phyloP scores from a whole-genome alignment of 805 yeast species.

The Candida golubevii region DNA sequence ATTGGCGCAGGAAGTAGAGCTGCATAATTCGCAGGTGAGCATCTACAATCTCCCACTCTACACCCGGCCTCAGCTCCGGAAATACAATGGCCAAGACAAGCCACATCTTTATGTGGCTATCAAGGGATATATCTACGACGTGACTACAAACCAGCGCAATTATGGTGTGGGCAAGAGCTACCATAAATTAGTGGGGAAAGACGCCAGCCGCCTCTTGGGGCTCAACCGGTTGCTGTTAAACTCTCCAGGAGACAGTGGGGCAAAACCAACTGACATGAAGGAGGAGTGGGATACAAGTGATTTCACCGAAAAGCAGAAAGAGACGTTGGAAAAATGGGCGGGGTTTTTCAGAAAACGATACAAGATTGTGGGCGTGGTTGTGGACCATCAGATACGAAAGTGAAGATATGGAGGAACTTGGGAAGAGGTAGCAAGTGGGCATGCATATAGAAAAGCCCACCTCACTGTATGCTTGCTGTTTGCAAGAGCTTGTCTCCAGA shows the following conservation, averaged over 20 bases:
- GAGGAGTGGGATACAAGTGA: slow-evolving; percentile 43
- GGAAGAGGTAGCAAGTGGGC: too few species aligned
- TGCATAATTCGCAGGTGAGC: slow-evolving; percentile 29
- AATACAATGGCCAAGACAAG: slow-evolving; percentile 28
- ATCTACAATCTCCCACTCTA: slow-evolving; percentile 28
- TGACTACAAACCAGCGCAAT: slow-evolving; percentile 55
- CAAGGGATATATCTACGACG: slow-evolving; percentile 77
- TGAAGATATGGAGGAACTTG: background rate
- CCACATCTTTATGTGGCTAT: slow-evolving; percentile 63
- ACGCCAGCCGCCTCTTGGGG: slow-evolving; percentile 73
- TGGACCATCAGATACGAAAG: slow-evolving; percentile 21
- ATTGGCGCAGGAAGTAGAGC: slow-evolving; percentile 21
- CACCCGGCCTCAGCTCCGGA: slow-evolving; percentile 30
- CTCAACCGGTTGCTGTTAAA: slow-evolving; percentile 43
- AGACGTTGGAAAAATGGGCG: slow-evolving; percentile 71
- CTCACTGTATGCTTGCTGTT: too few species aligned
- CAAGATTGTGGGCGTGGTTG: slow-evolving; percentile 34
- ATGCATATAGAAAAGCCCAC: too few species aligned
- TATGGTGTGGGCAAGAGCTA: slow-evolving; percentile 79
- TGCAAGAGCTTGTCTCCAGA: too few species aligned
- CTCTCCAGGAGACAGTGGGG: slow-evolving; percentile 22
- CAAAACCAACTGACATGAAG: slow-evolving; percentile 21
- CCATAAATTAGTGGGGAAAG: slow-evolving; percentile 69
- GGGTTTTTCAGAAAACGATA: slow-evolving; percentile 51
- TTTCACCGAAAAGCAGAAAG: slow-evolving; percentile 55